Evolutionary conservation across 2,329 filamentous ascomycete species (phyloP).

Genomic region (Claviceps sp.): DNA sequence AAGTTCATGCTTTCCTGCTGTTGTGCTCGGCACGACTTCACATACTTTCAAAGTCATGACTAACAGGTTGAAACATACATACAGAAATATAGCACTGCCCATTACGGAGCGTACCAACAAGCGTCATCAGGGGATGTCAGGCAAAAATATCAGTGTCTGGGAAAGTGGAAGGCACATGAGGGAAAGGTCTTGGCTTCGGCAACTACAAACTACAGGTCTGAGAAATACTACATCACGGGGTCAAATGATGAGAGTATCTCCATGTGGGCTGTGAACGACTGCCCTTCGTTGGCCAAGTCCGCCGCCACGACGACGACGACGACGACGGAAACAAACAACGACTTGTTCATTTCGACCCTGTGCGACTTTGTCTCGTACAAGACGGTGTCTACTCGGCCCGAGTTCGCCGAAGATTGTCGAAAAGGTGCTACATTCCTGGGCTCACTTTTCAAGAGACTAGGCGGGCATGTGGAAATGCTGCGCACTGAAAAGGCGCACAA

Average conservation of each 20-base stretch:
- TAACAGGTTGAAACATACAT: background rate
- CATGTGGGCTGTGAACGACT: slow-evolving; percentile 63
- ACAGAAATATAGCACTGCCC: slow-evolving; percentile 53
- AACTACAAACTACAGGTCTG: slow-evolving; percentile 52
- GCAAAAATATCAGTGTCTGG: slow-evolving; percentile 69
- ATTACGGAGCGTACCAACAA: slow-evolving; percentile 43
- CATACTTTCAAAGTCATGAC: background rate
- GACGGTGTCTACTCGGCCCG: slow-evolving; percentile 75
- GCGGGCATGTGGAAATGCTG: slow-evolving; percentile 82
- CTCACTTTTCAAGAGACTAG: slow-evolving; percentile 81
- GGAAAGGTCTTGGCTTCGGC: slow-evolving; percentile 81
- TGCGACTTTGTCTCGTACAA: slow-evolving; percentile 83
- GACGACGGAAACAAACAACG: slow-evolving; percentile 22
- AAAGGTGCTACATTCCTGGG: slow-evolving; percentile 84
- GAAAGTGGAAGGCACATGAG: slow-evolving; percentile 69
- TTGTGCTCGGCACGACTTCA: background rate
- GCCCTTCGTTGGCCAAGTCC: slow-evolving; percentile 15
- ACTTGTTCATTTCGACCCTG: slow-evolving; percentile 56
- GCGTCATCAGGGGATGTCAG: slow-evolving; percentile 43
- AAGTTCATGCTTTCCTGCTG: slow-evolving; percentile 18
- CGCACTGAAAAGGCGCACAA: slow-evolving; percentile 69
- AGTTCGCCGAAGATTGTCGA: slow-evolving; percentile 83
- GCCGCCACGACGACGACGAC: slow-evolving; percentile 13
- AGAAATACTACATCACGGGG: slow-evolving; percentile 83
- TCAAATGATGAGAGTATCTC: slow-evolving; percentile 84